Base-by-base conservation (phyloP, 495 filamentous ascomycete species). In the Beverwykella pulmonaria region DNA sequence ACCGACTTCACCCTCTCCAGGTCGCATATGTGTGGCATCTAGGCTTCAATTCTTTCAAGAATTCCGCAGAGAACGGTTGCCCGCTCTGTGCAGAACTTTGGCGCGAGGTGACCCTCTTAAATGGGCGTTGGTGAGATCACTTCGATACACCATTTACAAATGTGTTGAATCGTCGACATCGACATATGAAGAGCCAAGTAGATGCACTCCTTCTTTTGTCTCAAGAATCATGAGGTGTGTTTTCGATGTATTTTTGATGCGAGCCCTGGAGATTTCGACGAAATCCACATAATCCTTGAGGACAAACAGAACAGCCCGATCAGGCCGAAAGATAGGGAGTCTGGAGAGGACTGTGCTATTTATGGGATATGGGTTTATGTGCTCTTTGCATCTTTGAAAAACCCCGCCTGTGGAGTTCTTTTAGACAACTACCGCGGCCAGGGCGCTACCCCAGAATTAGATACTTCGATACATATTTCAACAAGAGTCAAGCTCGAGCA, bases 21-120 rank as follows among this genome's bases (percentile, higher is more conserved):
- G n/a, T 15, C n/a, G n/a, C 17, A 34, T 34, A 15, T 9, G 4
- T 17, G 7, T 59, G 56, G 56, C 19, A 59, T 15, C 56, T 12
- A 44, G 23, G 26, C 32, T 26, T 44, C 14, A 25, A 29, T 46
- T 22, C 34, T 3, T 15, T 59, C 3, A 5, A 15, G 6, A 10
- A 14, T 2, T 47, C 36, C 23, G 36, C 27, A 8, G 39, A 59
- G 27, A 34, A n/a, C 7, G 56, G 56, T 7, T 59, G 56, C 27
- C 36, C 6, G 10, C 56, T 59, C 27, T 59, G 56, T 47, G 56
- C 34, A 3, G 56, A 48, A 6, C 5, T 59, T 10, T 59, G 56
- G 56, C 12, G 46, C 23, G 32, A 59, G 25, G 15, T 59, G 49
- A 53, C 46, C 7, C 17, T 36, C 10, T 39, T 44, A 30, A 6